Conservation (phyloP, 1,139 yeast genomes). For the Sugiyamaella pinicola region DNA sequence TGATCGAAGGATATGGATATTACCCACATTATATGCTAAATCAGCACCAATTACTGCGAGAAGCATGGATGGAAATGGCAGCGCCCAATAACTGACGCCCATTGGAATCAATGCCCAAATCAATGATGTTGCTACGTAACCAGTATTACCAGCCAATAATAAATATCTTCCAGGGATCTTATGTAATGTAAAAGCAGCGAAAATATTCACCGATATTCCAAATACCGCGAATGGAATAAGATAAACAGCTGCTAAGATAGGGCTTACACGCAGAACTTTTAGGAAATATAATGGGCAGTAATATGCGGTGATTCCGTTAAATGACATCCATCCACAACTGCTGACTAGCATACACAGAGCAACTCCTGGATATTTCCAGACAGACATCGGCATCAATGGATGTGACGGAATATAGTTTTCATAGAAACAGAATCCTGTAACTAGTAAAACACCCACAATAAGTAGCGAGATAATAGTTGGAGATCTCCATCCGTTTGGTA, state of each 20-base stretch:
- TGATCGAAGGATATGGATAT: constrained; percentile 46
- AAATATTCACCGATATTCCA: constrained; percentile 45
- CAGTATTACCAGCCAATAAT: constrained; percentile 41
- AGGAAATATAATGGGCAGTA: constrained; percentile 48
- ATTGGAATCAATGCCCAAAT: constrained; percentile 47
- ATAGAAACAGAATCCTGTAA: constrained; percentile 44
- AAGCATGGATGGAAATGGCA: constrained; percentile 48
- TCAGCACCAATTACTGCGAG: constrained; percentile 50
- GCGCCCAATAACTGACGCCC: constrained; percentile 45
- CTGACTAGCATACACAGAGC: constrained; percentile 44
- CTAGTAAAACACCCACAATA: constrained; percentile 44
- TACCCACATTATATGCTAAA: constrained; percentile 49
- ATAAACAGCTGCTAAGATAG: constrained; percentile 48
- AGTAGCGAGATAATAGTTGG: constrained; percentile 49
- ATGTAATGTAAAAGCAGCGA: constrained; percentile 50
- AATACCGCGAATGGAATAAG: constrained; percentile 45
- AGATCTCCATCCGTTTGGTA: constrained; percentile 48
- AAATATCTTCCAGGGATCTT: constrained; percentile 45
- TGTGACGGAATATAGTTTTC: constrained; percentile 44
- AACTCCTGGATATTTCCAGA: constrained; percentile 46
- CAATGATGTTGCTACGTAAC: constrained; percentile 42
- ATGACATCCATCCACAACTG: constrained; percentile 45
- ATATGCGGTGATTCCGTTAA: constrained; percentile 45
- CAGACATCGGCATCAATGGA: constrained; percentile 51
- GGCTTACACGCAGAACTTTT: constrained; percentile 41